Conservation (phyloP, 129 eudicot species). For the Escallonia rubra region DNA sequence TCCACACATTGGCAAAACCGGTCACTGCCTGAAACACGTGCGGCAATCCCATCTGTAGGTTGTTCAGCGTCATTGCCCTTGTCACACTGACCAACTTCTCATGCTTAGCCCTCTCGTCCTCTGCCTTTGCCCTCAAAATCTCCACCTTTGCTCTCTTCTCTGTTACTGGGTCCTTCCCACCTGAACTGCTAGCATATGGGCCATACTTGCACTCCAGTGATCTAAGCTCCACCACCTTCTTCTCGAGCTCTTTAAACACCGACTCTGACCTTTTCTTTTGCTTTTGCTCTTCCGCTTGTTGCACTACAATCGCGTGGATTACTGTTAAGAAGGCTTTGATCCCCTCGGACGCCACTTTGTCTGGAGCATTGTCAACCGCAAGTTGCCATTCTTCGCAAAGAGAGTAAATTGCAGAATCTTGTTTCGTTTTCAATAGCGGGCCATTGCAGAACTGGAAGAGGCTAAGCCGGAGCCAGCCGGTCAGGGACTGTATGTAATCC, state of each 20-base stretch:
- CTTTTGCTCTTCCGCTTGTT: conserved; percentile 78
- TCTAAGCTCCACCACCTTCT: conserved; percentile 57
- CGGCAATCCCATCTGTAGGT: conserved; percentile 83
- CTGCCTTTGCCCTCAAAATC: conserved; percentile 57
- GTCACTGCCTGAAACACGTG: conserved; percentile 94
- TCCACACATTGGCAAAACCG: conserved; percentile 85
- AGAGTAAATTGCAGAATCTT: conserved; percentile 73
- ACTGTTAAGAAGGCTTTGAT: conserved; percentile 62
- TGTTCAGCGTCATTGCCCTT: conserved; percentile 72
- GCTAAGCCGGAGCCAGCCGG: conserved; percentile 99
- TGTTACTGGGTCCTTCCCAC: conserved; percentile 44
- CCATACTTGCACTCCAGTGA: conserved; percentile 68
- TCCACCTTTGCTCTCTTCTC: conserved; percentile 84
- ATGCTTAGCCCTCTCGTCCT: conserved; percentile 75
- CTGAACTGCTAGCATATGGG: conserved; percentile 34
- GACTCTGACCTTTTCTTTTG: conserved; percentile 74
- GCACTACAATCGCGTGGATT: conserved; percentile 75
- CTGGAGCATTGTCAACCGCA: conserved; percentile 74
- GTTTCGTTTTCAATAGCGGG: conserved; percentile 38
- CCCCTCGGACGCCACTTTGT: conserved; percentile 94
- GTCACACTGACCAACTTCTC: conserved; percentile 67
- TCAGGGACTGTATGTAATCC: conserved; percentile 75
- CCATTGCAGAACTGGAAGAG: conserved; percentile 69
- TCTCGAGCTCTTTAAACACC: conserved; percentile 66
- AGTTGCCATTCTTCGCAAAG: conserved; percentile 96